Percentiles rank a stretch among this genome's conserved stretches.
Evolutionary conservation across 805 yeast genomes (phyloP).

Genomic region (Suhomyces pyralidae): DNA sequence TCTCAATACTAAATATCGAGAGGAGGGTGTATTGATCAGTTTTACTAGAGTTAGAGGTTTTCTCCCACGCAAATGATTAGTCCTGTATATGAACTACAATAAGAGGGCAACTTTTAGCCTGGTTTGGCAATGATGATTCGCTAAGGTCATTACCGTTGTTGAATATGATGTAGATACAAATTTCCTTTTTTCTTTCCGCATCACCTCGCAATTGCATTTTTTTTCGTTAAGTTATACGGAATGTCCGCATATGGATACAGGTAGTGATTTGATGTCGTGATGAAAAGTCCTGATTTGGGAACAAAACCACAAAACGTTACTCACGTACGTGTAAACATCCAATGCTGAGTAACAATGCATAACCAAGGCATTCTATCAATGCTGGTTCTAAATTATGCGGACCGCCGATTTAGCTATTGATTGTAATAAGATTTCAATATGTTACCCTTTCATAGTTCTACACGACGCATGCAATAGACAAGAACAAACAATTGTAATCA

Average conservation of each 20-base stretch:
- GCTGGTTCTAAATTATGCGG: neutral
- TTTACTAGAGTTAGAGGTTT: neutral
- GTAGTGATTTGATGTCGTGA: neutral
- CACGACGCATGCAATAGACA: neutral
- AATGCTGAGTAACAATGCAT: neutral
- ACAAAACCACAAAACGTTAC: neutral
- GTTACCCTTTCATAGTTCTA: neutral
- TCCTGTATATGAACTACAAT: neutral
- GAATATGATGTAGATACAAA: neutral
- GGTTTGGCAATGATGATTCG: neutral
- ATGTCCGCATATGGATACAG: neutral
- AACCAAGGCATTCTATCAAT: neutral
- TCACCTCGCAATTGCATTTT: neutral
- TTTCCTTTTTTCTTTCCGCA: neutral
- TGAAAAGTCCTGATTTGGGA: neutral
- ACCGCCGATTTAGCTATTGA: neutral
- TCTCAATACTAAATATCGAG: neutral
- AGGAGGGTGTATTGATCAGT: neutral
- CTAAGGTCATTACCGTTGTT: neutral
- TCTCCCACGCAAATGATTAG: neutral
- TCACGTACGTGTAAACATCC: neutral
- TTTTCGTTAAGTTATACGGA: neutral
- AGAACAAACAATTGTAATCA: neutral
- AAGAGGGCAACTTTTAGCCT: neutral
- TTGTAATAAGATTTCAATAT: neutral